Percentiles rank a stretch among this genome's conserved stretches.
phyloP scores from a whole-genome alignment of 306 rosid species.

The Inga laurina region DNA sequence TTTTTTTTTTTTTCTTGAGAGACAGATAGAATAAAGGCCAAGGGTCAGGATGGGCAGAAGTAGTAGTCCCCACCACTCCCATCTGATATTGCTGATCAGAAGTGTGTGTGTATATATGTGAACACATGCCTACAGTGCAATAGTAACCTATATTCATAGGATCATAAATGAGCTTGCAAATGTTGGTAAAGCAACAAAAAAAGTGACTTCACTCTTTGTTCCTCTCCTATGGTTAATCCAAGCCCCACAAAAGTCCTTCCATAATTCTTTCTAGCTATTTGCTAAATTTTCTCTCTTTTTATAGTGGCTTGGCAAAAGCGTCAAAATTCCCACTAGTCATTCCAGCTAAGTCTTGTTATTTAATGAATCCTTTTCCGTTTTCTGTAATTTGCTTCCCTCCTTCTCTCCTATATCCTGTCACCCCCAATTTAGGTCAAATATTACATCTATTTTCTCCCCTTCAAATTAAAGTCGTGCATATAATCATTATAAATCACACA shows the following conservation, averaged over 20 bases:
- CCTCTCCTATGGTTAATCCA: constrained; percentile 33
- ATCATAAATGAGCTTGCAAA: constrained; percentile 44
- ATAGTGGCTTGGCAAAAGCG: constrained; percentile 30
- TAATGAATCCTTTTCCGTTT: constrained; percentile 21
- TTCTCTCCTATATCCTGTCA: constrained; percentile 11
- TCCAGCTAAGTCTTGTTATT: constrained; percentile 35
- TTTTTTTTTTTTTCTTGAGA: neutral
- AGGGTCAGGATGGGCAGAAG: constrained; percentile 29
- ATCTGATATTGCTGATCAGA: constrained; percentile 14
- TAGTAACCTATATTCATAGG: constrained; percentile 14
- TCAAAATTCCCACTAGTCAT: constrained; percentile 33
- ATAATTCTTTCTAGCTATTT: constrained; percentile 6
- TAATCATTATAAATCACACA: neutral
- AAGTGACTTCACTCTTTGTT: constrained; percentile 27
- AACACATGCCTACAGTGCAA: neutral
- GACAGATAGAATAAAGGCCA: constrained; percentile 46
- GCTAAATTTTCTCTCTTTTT: constrained; percentile 11
- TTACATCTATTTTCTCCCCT: neutral
- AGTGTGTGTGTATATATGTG: too few species aligned
- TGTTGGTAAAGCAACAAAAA: constrained; percentile 38
- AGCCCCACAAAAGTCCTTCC: constrained; percentile 31
- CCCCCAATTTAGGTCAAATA: constrained; percentile 32
- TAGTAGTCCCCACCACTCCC: constrained; percentile 40
- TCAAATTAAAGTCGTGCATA: neutral
- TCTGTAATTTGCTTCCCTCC: constrained; percentile 25